A percentile compares a stretch with the other conserved stretches of the same genome.
Conservation (phyloP, 495 filamentous ascomycete genomes). For the Penicillium pulvis region DNA sequence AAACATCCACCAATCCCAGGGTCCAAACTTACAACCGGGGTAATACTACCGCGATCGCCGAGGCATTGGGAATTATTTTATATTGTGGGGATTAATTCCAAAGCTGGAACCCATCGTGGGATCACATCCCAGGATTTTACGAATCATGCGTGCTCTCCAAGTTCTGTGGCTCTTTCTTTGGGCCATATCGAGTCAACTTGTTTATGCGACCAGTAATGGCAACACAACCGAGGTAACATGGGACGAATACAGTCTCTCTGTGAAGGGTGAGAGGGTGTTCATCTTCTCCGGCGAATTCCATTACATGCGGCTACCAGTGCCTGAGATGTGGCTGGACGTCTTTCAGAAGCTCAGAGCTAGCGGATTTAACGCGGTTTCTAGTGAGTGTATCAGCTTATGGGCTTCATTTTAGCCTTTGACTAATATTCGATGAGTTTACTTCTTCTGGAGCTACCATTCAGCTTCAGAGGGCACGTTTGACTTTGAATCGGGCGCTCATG, state of each 20-base stretch:
- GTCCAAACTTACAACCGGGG: constrained; percentile 10
- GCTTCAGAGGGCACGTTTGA: constrained; percentile 52
- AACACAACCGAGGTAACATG: constrained; percentile 41
- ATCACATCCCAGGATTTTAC: neutral
- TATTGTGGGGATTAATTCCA: neutral
- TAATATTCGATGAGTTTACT: constrained; percentile 39
- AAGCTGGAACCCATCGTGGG: neutral
- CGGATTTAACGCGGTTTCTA: constrained; percentile 55
- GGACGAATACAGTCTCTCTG: constrained; percentile 60
- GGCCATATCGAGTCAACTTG: constrained; percentile 35
- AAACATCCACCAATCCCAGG: constrained; percentile 38
- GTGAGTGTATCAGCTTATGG: constrained; percentile 15
- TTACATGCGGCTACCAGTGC: constrained; percentile 58
- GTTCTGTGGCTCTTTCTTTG: constrained; percentile 33
- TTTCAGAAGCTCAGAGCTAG: constrained; percentile 63
- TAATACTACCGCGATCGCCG: constrained; percentile 26
- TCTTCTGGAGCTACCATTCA: constrained; percentile 60
- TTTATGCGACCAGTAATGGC: constrained; percentile 32
- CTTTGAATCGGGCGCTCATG: constrained; percentile 56
- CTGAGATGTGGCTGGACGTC: constrained; percentile 62
- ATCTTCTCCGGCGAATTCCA: constrained; percentile 63
- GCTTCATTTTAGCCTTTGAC: neutral
- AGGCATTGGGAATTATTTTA: neutral
- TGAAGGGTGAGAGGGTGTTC: constrained; percentile 58
- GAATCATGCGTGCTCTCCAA: constrained; percentile 23